These are phyloP conservation scores for Lyophyllum decastes DNA, from an alignment of 768 basidiomycete species.

Conservation along the genomic window DNA sequence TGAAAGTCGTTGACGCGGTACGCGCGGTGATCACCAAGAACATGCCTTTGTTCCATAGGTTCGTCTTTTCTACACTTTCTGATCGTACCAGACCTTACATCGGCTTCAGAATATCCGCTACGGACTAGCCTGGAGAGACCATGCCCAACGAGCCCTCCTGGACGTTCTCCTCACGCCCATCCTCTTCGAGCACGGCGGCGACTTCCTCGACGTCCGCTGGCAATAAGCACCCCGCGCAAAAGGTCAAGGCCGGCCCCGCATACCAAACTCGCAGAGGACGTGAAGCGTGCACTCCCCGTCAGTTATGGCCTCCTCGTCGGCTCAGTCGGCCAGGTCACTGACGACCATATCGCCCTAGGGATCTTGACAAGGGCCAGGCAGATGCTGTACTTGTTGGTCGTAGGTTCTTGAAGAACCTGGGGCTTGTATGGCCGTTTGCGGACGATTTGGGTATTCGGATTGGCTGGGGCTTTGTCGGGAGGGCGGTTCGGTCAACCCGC, in stretches of 20 bases:
- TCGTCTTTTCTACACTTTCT: constrained; percentile 6
- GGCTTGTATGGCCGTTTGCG: constrained; percentile 51
- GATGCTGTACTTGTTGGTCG: constrained; percentile 60
- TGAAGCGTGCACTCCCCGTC: constrained; percentile 45
- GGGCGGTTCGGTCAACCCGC: too few relatives aligned
- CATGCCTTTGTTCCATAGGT: constrained; percentile 77
- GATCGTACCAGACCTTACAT: constrained; percentile 2
- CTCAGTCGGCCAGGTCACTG: constrained; percentile 54
- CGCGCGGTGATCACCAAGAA: constrained; percentile 57
- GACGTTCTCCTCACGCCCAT: constrained; percentile 61
- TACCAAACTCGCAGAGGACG: constrained; percentile 61
- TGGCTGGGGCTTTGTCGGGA: constrained; percentile 51
- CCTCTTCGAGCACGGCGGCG: constrained; percentile 66
- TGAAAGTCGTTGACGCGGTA: constrained; percentile 66
- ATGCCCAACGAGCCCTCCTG: constrained; percentile 64
- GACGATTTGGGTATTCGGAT: constrained; percentile 63
- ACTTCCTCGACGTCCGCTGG: constrained; percentile 77
- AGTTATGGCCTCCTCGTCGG: constrained; percentile 42
- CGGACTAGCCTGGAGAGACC: constrained; percentile 69
- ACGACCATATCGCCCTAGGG: constrained; percentile 53
- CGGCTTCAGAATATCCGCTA: constrained; percentile 58
- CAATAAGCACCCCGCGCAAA: constrained; percentile 51
- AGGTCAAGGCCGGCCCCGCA: constrained; percentile 33
- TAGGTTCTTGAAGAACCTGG: constrained; percentile 64
- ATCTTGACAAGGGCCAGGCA: constrained; percentile 58